Evolutionary conservation across 768 basidiomycete genomes (phyloP).

Genomic region (Amanita muscaria): DNA sequence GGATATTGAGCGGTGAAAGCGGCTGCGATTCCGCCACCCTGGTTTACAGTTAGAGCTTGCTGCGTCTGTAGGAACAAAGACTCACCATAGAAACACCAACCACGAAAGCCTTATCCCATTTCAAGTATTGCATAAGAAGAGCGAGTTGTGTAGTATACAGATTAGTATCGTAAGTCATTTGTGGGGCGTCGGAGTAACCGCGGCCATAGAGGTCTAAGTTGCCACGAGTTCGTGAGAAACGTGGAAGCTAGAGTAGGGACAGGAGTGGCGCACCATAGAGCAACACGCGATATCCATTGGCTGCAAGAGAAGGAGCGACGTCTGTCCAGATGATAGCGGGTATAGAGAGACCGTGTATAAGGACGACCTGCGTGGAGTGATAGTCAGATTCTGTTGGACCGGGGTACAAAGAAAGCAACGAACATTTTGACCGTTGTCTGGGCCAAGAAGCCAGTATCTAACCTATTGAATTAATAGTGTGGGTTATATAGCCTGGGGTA

Average conservation of each 20-base stretch:
- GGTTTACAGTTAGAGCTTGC: background rate
- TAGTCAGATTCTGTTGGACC: background rate
- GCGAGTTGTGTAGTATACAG: constrained; percentile 76
- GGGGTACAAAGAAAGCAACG: background rate
- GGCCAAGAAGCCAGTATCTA: constrained; percentile 73
- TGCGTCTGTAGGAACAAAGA: constrained; percentile 6
- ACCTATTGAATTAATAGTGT: constrained; percentile 30
- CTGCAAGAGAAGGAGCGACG: constrained; percentile 54
- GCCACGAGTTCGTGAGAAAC: background rate
- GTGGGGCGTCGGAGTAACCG: constrained; percentile 77
- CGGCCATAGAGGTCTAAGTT: constrained; percentile 82
- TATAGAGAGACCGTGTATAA: constrained; percentile 72
- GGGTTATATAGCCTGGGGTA: background rate
- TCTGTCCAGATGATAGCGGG: constrained; percentile 75
- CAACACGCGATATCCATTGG: constrained; percentile 62
- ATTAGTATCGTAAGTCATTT: constrained; percentile 52
- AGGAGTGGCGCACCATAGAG: constrained; percentile 48
- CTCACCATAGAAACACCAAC: constrained; percentile 72
- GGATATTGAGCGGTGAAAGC: constrained; percentile 69
- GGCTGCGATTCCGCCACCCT: constrained; percentile 71
- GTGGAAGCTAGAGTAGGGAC: background rate
- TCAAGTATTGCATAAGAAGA: constrained; percentile 68
- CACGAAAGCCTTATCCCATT: constrained; percentile 58
- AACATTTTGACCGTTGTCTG: constrained; percentile 59
- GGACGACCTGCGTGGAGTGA: constrained; percentile 44